These are phyloP conservation scores for Microthlaspi erraticum DNA, from an alignment of 345 rosid species.

Conservation along the genomic window DNA sequence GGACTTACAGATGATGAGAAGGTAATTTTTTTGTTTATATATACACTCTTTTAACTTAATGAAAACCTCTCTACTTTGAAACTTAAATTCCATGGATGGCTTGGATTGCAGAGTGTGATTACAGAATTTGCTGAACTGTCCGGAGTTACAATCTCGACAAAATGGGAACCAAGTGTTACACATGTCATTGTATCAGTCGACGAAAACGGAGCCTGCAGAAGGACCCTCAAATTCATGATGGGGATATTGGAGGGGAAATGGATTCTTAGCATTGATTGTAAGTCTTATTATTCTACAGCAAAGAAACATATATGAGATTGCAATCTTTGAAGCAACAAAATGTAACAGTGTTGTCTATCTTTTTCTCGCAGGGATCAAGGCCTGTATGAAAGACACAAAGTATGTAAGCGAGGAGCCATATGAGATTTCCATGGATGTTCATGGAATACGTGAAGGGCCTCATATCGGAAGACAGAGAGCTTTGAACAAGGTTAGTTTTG, in stretches of 20 bases:
- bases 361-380: conserved; percentile 68
- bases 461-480: conserved; percentile 73
- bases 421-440: conserved; percentile 68
- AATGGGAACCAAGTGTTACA: conserved; percentile 74
- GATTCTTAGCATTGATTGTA: conserved; percentile 77
- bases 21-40: conserved; percentile 44
- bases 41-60: background rate
- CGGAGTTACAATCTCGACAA: conserved; percentile 59
- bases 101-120: conserved; percentile 63
- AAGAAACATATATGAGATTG: conserved; percentile 3
- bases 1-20: conserved; percentile 69
- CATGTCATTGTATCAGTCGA: conserved; percentile 83
- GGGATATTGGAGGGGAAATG: conserved; percentile 94
- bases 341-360: background rate
- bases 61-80: background rate
- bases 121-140: conserved; percentile 59
- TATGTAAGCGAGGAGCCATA: conserved; percentile 68
- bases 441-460: conserved; percentile 80
- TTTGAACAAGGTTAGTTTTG: conserved; percentile 60
- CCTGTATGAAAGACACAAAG: conserved; percentile 58
- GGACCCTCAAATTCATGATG: conserved; percentile 82
- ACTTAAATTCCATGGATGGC: conserved; percentile 19
- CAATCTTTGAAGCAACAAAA: background rate
- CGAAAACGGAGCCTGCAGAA: conserved; percentile 83
- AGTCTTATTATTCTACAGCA: conserved; percentile 37